These are phyloP conservation scores for Claviceps digitariae DNA, from an alignment of 2,329 filamentous ascomycete species.

Conservation along the genomic window DNA sequence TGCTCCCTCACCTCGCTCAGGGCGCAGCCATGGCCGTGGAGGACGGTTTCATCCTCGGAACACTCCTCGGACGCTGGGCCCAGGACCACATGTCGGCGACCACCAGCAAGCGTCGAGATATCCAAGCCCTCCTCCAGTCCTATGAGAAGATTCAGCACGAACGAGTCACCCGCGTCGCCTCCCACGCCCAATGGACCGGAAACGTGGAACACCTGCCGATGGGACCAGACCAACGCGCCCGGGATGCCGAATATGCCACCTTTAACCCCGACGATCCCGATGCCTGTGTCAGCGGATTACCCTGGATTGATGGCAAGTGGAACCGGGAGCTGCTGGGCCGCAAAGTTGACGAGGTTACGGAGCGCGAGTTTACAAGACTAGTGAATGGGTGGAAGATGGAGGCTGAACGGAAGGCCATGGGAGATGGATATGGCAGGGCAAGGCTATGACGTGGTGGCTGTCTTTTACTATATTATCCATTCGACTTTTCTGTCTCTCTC, in stretches of 20 bases:
- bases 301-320: conserved; percentile 8
- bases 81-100: not conserved
- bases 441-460: too few species aligned
- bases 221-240: conserved; percentile 3
- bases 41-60: conserved; percentile 12
- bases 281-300: conserved; percentile 4
- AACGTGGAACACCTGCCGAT: conserved; percentile 3
- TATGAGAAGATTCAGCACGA: conserved; percentile 5
- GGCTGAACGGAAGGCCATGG: not conserved
- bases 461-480: too few species aligned
- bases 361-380: conserved; percentile 1
- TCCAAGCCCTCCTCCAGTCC: not conserved
- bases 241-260: conserved; percentile 5
- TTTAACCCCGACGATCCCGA: conserved; percentile 2
- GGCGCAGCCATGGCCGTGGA: conserved; percentile 15
- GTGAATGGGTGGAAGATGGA: not conserved
- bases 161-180: conserved; percentile 4
- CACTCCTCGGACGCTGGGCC: conserved; percentile 14
- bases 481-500: too few species aligned
- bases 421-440: not conserved
- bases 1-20: conserved; percentile 13
- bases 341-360: conserved; percentile 2
- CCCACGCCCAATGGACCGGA: conserved; percentile 3
- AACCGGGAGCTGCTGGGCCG: conserved; percentile 4
- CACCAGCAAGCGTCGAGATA: not conserved